Evolutionary conservation across 2,329 filamentous ascomycete species (phyloP), one percentile per base, ranked within the genome.

Genomic region (Aspergillus luchuensis): DNA sequence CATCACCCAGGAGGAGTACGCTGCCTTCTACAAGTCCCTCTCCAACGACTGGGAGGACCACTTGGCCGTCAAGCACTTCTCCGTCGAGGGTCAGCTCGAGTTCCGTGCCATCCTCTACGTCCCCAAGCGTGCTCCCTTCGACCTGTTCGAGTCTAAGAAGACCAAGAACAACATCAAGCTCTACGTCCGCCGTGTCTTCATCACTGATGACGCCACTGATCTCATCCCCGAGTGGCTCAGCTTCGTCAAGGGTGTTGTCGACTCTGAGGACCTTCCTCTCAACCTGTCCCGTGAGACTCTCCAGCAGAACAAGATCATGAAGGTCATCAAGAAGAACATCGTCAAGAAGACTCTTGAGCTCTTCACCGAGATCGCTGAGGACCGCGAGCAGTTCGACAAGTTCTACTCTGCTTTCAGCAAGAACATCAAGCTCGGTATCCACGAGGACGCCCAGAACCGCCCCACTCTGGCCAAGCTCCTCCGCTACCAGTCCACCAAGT

Each of bases 141-240:
- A 99, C 78, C 91, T 99, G 66, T 99, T 99, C 81, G 95, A 99
- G 91, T 97, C 94, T 79, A 99, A 99, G 92, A 97, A 97, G 91
- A 97, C 94, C 79, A 99, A 99, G 92, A 99, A 98, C 91, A 99
- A 99, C 91, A 98, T 99, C 89, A 99, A 99, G 90, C 90, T 99
- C 74, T 99, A 99, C 84, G 95, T 99, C 77, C 94, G 95, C 81
- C 95, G 95, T 80, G 95, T 99, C 82, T 99, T 99, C 91, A 99
- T 99, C 87, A 99, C 95, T 64, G 95, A 99, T 72, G 95, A 99
- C 81, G 95, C 95, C 73, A 98, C 95, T 72, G 95, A 99, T 80
- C 90, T 99, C 83, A 96, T 99, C 70, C 95, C 95, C 63, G 95
- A 99, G 87, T 99, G 95, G 95, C 89, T 99, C 77, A 88, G 92